phyloP scores from a whole-genome alignment of 345 rosid genomes.

The Anacardium occidentale region DNA sequence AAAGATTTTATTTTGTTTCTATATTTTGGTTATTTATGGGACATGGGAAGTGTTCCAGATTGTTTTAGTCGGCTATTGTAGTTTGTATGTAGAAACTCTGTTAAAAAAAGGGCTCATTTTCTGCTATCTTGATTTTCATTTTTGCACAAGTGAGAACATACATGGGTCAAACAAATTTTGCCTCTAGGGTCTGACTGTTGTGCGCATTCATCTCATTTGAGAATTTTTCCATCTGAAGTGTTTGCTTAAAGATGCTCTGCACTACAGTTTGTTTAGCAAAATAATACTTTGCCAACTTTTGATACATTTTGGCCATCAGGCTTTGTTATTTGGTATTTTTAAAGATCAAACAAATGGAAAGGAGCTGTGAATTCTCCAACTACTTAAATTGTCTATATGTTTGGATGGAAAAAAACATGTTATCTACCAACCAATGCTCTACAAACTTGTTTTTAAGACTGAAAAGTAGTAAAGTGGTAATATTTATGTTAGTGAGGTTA shows the following conservation, averaged over 20 bases:
- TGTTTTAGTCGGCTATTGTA: background rate
- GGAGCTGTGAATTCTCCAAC: background rate
- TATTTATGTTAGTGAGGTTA: too few species aligned
- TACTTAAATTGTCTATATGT: background rate
- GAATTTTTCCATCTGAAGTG: conserved; percentile 6
- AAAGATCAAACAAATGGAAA: background rate
- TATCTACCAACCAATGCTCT: too few species aligned
- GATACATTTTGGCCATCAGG: background rate
- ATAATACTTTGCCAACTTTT: background rate
- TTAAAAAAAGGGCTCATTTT: background rate
- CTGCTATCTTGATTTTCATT: background rate
- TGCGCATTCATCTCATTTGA: background rate
- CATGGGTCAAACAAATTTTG: background rate
- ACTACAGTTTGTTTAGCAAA: background rate
- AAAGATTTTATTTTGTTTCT: background rate
- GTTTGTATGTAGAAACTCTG: background rate
- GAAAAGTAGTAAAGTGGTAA: too few species aligned
- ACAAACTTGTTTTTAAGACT: too few species aligned
- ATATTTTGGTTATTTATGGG: background rate
- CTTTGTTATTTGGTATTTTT: background rate
- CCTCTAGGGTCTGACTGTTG: background rate
- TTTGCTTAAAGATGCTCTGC: background rate
- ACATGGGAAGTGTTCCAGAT: background rate
- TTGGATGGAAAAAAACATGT: background rate
- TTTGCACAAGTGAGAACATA: background rate